A percentile compares a stretch with the other conserved stretches of the same genome.
Evolutionary conservation across 2,329 filamentous ascomycete genomes (phyloP).

Genomic region (Curvularia hawaiiensis): DNA sequence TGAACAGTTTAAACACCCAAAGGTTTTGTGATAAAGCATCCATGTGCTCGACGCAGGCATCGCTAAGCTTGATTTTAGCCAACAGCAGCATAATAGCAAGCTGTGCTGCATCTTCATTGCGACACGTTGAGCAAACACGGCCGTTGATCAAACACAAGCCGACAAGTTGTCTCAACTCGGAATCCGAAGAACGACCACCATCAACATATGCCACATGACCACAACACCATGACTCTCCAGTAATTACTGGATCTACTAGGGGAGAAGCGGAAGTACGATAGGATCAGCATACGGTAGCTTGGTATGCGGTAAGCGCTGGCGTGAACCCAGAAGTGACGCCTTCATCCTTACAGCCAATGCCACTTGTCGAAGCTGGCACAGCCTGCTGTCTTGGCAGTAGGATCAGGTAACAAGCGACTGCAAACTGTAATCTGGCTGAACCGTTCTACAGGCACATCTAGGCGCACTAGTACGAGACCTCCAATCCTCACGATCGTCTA

Average conservation of each 20-base stretch:
- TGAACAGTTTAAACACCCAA: background rate
- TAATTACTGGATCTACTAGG: background rate
- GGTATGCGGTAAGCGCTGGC: too few species aligned
- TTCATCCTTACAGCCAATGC: background rate
- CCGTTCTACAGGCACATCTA: background rate
- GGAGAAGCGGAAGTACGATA: background rate
- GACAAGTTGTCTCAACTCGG: background rate
- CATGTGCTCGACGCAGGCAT: background rate
- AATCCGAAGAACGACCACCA: background rate
- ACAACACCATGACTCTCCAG: background rate
- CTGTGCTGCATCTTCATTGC: background rate
- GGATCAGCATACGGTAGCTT: background rate
- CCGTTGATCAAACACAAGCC: background rate
- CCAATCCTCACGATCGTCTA: background rate
- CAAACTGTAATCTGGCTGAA: too few species aligned
- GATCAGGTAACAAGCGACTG: background rate
- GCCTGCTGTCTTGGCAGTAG: background rate
- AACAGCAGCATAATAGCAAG: background rate
- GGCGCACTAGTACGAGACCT: too few species aligned
- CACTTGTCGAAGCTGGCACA: background rate
- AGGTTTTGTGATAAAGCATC: background rate
- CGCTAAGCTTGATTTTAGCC: background rate
- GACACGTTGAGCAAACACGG: background rate
- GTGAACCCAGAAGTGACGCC: too few species aligned
- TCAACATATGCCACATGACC: background rate